These are phyloP conservation scores for Scenedesmus sp. DNA, from an alignment of 163 green algal species.

Conservation along the genomic window DNA sequence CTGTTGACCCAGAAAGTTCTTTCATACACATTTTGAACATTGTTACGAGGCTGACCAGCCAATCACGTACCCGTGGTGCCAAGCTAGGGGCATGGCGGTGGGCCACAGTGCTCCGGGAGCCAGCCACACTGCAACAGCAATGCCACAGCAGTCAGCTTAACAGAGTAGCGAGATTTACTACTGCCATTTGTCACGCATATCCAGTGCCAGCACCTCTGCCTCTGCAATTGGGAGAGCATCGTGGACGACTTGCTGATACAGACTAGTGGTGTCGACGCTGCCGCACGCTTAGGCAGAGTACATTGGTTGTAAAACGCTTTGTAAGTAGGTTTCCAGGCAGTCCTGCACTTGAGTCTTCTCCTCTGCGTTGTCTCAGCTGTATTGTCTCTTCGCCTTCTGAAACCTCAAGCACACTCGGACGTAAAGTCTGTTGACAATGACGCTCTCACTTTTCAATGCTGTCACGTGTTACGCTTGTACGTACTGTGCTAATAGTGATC, in stretches of 20 bases:
- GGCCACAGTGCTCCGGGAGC: neutral
- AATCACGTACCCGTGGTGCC: slow-evolving; percentile 10
- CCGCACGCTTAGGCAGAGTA: neutral
- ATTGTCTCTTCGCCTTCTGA: neutral
- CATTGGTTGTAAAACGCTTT: neutral
- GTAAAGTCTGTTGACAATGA: neutral
- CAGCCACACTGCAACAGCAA: neutral
- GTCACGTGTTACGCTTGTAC: neutral
- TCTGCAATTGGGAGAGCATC: slow-evolving; percentile 11
- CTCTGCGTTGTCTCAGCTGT: neutral
- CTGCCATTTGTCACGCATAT: neutral
- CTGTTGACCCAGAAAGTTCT: neutral
- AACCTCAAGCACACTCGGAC: neutral
- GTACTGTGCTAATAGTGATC: neutral
- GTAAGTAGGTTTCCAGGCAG: neutral
- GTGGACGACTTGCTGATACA: neutral
- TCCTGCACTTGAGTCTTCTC: neutral
- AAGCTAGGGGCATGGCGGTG: neutral
- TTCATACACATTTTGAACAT: neutral
- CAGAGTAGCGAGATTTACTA: neutral
- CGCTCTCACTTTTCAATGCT: neutral
- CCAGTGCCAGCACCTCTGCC: neutral
- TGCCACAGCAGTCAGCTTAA: neutral
- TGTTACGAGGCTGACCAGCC: neutral
- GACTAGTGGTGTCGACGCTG: neutral